Evolutionary conservation across 1,139 yeast genomes (phyloP).

Genomic region (Suhomyces yuchorum): DNA sequence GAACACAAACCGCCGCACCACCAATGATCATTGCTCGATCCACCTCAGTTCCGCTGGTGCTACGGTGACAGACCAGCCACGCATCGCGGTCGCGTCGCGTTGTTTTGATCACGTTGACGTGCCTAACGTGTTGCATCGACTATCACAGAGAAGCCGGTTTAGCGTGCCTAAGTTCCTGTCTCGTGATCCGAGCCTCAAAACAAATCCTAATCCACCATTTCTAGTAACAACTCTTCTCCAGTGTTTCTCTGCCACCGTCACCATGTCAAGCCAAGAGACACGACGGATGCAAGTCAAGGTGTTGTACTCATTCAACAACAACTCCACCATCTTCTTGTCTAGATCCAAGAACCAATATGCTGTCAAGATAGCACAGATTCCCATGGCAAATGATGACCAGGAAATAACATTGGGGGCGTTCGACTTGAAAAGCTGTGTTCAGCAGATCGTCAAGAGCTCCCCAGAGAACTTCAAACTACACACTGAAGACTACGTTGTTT

Average conservation of each 20-base stretch:
- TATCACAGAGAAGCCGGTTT: background rate
- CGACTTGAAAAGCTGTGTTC: slow-evolving; percentile 53
- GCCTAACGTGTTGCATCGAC: slow-evolving; percentile 10
- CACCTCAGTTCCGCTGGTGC: background rate
- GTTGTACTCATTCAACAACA: slow-evolving; percentile 61
- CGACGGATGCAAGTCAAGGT: slow-evolving; percentile 57
- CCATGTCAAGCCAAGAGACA: slow-evolving; percentile 26
- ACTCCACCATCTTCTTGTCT: slow-evolving; percentile 58
- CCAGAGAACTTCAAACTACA: slow-evolving; percentile 58
- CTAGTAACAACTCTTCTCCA: slow-evolving; percentile 2
- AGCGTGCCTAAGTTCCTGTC: slow-evolving; percentile 3
- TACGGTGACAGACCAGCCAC: slow-evolving; percentile 3
- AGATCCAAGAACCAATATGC: slow-evolving; percentile 48
- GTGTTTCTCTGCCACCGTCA: background rate
- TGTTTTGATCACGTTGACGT: slow-evolving; percentile 16
- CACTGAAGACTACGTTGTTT: slow-evolving; percentile 63
- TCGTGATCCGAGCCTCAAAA: slow-evolving; percentile 11
- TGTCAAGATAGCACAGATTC: slow-evolving; percentile 51
- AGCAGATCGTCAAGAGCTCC: slow-evolving; percentile 52
- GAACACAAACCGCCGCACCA: background rate
- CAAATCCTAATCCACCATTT: slow-evolving; percentile 6
- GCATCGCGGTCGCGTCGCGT: slow-evolving; percentile 16
- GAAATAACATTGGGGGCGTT: slow-evolving; percentile 57
- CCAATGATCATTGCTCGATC: background rate
- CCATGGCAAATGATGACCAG: slow-evolving; percentile 34